Base-by-base conservation (phyloP, 2,329 filamentous ascomycete species). In the Botrytis squamosa region DNA sequence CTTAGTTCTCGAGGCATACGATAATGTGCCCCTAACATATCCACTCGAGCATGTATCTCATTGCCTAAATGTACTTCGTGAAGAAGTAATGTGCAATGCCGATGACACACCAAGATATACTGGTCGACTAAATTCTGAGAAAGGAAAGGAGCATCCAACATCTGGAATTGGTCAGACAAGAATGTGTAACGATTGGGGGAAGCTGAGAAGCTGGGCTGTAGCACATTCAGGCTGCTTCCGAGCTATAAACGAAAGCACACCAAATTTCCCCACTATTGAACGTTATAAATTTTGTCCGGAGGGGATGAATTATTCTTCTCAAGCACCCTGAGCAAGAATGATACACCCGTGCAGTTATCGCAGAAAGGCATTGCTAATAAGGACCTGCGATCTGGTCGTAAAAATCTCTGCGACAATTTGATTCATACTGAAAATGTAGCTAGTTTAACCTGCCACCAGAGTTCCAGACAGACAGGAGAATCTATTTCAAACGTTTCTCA, bases 1-100 rank as follows among this genome's bases (percentile, higher is more conserved):
- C 20, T n/a, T 22, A 65, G 42, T 42, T 22, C 33, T 65, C 5
- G 52, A 42, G 25, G 46, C 66, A 40, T 55, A 69, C n/a, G 68
- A 60, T n/a, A 59, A 62, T 33, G 29, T 18, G 22, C 36, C 49
- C 20, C n/a, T 55, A 22, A 38, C 12, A 22, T 44, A 55, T 20
- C n/a, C 68, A 44, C 25, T 55, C 8, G 52, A 36, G 20, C 73
- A 74, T 57, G 25, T 52, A 14, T 52, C 49, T 52, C 49, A n/a
- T 52, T 74, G 73, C 55, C 22, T 74, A 7, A 65, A 74, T 33
- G 57, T 55, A 18, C 42, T 74, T 36, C 73, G 73, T 16, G 63
- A 72, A 68, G 70, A 72, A n/a, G 46, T 74, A 8, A 72, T 74
- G 59, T 74, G 73, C 60, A 69, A 44, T 29, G 70, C 73, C 16